Base-by-base conservation (phyloP, 768 basidiomycete species). In the Rickenella mellea region DNA sequence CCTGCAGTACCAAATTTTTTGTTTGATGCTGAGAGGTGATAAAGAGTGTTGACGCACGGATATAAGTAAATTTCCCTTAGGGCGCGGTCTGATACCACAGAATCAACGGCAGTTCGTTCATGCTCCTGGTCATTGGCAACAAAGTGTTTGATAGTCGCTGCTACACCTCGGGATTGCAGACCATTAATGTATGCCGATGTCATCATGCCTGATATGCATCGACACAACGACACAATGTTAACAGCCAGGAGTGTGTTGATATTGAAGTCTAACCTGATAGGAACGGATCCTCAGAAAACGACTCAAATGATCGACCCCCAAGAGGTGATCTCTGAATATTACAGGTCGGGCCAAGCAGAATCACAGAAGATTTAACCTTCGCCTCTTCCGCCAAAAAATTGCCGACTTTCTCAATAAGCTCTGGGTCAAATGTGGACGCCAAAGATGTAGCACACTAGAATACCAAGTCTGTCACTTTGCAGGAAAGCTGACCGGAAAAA, bases 71-170 rank as follows among this genome's bases (percentile, higher is more conserved):
- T 66, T 54, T 86, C 83, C 33, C 82, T 67, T 32, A 86, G 59
- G 15, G 83, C 78, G 25, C 83, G 67, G 24, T 74, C 70, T 7
- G 79, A 77, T 47, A 86, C 61, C 27, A 76, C 72, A 9, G 78
- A 79, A 11, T 79, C 75, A 14, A 71, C 74, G 6, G 77, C 73
- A 9, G 73, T 76, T 10, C 81, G 67, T 54, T 83, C 80, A 48
- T 80, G 74, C 55, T 85, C 83, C 57, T 83, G 79, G 51, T 84
- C 83, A 59, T 84, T 83, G 5, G 62, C 77, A 33, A 78, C 76
- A 43, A 81, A 83, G 53, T 84, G 83, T 55, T 86, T 84, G 57
- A 84, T 82, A 11, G 78, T 73, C 0, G 83, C 77, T 32, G 78
- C 70, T 20, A 85, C 77, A 15, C 78, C 78, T 42, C 77, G 61